Evolutionary conservation across 176 grass and related monocot genomes (phyloP), one percentile per base, ranked within the genome.

Genomic region (Carex scoparia): DNA sequence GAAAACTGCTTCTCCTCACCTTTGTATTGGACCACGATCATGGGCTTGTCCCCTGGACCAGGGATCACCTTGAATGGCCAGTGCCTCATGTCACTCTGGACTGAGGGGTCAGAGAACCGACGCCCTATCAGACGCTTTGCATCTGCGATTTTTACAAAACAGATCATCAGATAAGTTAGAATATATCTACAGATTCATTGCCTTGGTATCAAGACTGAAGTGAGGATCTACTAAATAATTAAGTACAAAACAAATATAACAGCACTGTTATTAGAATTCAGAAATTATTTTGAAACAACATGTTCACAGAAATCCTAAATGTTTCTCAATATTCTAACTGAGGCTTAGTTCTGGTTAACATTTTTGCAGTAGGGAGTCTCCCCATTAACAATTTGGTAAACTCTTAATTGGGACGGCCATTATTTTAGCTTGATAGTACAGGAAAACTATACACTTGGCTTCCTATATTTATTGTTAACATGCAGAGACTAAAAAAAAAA

Each of bases 1-100:
- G 92, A 4, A 4, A 98, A 94, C 71, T 92, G 92, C 86, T 98
- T 98, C 46, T 98, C 92, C 59, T 94, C 95, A 0, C 95, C 92
- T 81, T 94, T 98, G 89, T 94, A 91, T 27, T 93, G 68, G n/a
- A 98, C 95, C 2, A 91, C 87, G 10, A 98, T 94, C 92, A 93
- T 98, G 1, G 92, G 95, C 79, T 98, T 98, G 69, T 98, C 95
- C 3, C 68, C 92, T 0, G 94, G 90, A 0, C 92, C 94, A 0
- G 92, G 49, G 1, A 97, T 88, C 59, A 97, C 90, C 90, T 94
- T 97, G 89, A 97, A 97, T 0, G 94, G 94, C 90, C 94, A 94
- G n/a, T 90, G 87, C 85, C 93, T 98, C 65, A 90, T 98, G 62
- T 98, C 95, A 57, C 89, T 85, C 86, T 94, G 92, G 28, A 98